Conservation (phyloP, 2,329 filamentous ascomycete species). For the Xylaria sp. region DNA sequence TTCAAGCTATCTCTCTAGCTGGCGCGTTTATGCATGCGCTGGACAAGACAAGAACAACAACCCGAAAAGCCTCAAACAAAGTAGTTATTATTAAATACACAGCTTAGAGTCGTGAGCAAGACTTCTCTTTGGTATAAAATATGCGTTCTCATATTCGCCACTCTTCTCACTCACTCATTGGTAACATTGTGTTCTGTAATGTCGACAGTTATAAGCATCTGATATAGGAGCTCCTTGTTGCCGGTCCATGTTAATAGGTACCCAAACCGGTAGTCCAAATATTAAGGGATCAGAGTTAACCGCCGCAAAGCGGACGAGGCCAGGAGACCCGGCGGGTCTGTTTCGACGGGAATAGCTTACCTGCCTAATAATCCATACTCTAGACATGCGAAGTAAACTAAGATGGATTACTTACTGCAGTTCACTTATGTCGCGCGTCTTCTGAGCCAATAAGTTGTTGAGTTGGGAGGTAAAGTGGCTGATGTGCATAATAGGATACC, state of each 20-base stretch:
- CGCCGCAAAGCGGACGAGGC: not conserved
- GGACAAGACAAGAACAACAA: not conserved
- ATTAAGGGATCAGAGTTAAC: not conserved
- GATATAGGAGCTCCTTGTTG: not conserved
- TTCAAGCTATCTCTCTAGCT: constrained; percentile 17
- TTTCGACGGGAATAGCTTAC: not conserved
- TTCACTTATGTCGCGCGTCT: not conserved
- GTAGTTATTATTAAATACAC: too few relatives aligned
- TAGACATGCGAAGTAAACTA: not conserved
- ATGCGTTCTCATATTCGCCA: too few relatives aligned
- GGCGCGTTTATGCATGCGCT: constrained; percentile 4
- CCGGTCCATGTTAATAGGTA: too few relatives aligned
- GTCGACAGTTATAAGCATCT: too few relatives aligned
- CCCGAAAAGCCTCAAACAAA: too few relatives aligned
- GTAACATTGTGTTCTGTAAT: too few relatives aligned
- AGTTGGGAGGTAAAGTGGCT: constrained; percentile 20
- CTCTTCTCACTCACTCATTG: too few relatives aligned
- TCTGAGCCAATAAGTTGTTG: constrained; percentile 8
- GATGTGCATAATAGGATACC: constrained; percentile 7
- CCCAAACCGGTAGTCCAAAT: too few relatives aligned
- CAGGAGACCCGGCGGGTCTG: not conserved
- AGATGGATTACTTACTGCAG: not conserved
- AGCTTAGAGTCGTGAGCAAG: not conserved
- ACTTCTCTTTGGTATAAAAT: too few relatives aligned
- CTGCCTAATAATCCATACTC: too few relatives aligned